Evolutionary conservation across 2,329 filamentous ascomycete species (phyloP).

Genomic region (Aureobasidium uvarum): DNA sequence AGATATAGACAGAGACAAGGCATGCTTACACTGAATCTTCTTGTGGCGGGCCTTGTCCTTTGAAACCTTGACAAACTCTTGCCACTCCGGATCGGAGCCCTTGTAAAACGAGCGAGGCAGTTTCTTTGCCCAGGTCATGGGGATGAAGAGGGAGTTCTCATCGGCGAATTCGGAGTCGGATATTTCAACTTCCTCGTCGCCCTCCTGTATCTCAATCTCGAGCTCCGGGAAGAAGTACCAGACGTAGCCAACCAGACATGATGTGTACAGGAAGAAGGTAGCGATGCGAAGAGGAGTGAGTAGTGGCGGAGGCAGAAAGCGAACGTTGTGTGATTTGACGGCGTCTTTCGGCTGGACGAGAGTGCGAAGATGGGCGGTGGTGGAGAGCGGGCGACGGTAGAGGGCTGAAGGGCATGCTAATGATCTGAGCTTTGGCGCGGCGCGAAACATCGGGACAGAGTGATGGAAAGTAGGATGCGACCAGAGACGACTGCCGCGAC

Average conservation of each 20-base stretch:
- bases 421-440: constrained; percentile 19
- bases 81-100: constrained; percentile 55
- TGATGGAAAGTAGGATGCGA: not conserved
- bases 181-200: constrained; percentile 36
- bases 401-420: constrained; percentile 10
- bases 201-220: constrained; percentile 34
- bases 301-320: constrained; percentile 40
- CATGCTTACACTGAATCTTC: constrained; percentile 40
- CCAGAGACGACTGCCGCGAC: not conserved
- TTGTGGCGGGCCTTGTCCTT: constrained; percentile 44
- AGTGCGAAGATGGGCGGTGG: constrained; percentile 7
- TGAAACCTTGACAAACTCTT: constrained; percentile 49
- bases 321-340: constrained; percentile 35
- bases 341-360: not conserved
- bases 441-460: constrained; percentile 24
- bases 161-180: constrained; percentile 38
- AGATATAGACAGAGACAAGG: not conserved
- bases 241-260: constrained; percentile 30
- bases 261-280: constrained; percentile 32
- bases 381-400: constrained; percentile 16
- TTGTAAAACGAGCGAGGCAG: constrained; percentile 47
- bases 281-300: constrained; percentile 36
- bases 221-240: constrained; percentile 33
- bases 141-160: constrained; percentile 48
- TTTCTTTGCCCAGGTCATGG: constrained; percentile 48